Conservation (phyloP, 1,284 basidiomycete genomes). For the Earliella scabrosa region DNA sequence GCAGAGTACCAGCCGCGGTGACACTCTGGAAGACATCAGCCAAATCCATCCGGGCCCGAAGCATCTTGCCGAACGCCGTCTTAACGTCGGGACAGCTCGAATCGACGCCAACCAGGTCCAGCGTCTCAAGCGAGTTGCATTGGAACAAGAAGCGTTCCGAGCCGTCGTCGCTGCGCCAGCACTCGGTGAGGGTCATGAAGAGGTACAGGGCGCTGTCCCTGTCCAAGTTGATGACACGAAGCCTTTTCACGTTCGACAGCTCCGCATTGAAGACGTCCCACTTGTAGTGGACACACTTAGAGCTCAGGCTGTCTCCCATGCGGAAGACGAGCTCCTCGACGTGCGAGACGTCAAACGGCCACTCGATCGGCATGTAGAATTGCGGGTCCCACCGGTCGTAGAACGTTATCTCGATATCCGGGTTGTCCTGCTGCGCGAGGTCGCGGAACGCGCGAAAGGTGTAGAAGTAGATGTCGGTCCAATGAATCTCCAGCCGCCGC, state of each 20-base stretch:
- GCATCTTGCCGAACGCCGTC: no score
- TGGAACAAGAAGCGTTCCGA: no score
- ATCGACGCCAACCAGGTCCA: no score
- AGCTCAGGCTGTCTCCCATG: not conserved
- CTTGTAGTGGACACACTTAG: not conserved
- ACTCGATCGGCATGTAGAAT: not conserved
- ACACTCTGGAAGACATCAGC: no score
- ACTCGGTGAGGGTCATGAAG: not conserved
- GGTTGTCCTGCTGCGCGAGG: slow-evolving; percentile 1
- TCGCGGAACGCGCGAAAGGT: slow-evolving; percentile 2
- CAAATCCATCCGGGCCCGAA: no score
- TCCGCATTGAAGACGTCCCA: not conserved
- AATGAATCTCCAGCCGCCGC: not conserved
- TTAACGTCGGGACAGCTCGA: no score
- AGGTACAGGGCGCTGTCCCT: not conserved
- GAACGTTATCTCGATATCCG: not conserved
- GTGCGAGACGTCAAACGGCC: slow-evolving; percentile 2
- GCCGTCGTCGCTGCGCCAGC: no score
- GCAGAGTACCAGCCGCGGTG: no score
- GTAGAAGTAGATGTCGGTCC: not conserved
- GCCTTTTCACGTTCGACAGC: not conserved
- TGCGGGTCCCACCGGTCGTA: not conserved
- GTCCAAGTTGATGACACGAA: not conserved
- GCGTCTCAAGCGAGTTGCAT: no score
- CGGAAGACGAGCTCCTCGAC: slow-evolving; percentile 9